Evolutionary conservation across 345 rosid genomes (phyloP), one percentile per base, ranked within the genome.

Genomic region (Gossypium australe): DNA sequence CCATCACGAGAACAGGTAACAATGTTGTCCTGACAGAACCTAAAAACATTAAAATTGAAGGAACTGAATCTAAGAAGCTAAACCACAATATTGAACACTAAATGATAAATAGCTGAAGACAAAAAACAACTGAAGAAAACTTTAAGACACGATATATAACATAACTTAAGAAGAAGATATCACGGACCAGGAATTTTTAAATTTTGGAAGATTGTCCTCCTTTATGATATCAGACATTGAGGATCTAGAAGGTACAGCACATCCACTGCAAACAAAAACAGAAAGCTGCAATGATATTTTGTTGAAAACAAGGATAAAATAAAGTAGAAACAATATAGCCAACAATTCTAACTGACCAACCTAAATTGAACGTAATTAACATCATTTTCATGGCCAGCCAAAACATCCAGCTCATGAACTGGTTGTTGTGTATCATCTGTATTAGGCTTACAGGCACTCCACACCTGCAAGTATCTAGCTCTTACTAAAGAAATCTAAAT

Each of bases 1-100:
- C 99, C 99, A 84, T 95, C 99, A 75, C 98, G 97, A 84, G 99
- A 95, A 78, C 99, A 95, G 29, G 99, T 95, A 70, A 95, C 98
- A 53, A 95, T 93, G 87, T 89, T 89, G 86, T 93, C 97, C 77
- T 91, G 98, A 80, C 93, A 91, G 80, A 89, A 91, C 99, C 99
- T 95, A 84, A 53, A 76, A 61, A 76, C 58, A 68, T 65, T 13
- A 56, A 68, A 29, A 76, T 64, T 64, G 43, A 70, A 75, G 43
- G 59, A 52, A 73, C 25, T 27, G 73, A 53, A 62, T n/a, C 61
- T 71, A 55, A 67, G 9, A 64, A 70, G 56, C 17, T 29, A 75
- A 47, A 55, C 27, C 63, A 44, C 8, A 43, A 45, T 57, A 62
- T 51, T 70, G 52, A 20, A 72, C 3, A 44, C 70, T 27, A 34